Conservation (phyloP, 2,329 filamentous ascomycete species). For the Periconia sp. region DNA sequence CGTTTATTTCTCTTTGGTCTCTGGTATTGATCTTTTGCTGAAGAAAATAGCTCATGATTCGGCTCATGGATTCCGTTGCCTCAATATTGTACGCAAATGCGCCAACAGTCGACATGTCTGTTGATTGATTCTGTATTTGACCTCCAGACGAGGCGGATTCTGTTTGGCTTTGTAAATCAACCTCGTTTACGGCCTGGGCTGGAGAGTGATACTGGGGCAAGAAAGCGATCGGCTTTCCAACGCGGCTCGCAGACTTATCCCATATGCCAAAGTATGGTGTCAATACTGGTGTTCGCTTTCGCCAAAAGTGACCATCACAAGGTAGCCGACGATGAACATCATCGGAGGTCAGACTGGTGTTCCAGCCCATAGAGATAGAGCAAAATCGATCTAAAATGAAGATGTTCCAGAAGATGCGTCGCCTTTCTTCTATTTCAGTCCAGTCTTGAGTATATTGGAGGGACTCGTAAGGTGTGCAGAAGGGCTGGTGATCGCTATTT, state of each 20-base stretch:
- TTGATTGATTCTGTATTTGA: no score
- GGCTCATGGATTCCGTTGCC: slow-evolving; percentile 27
- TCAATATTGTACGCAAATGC: slow-evolving; percentile 27
- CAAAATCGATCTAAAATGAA: slow-evolving; percentile 25
- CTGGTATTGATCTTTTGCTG: slow-evolving; percentile 23
- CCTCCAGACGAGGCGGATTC: no score
- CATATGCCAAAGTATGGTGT: slow-evolving; percentile 29
- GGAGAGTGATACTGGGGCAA: no score
- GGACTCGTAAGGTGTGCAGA: slow-evolving; percentile 17
- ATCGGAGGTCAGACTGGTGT: slow-evolving; percentile 24
- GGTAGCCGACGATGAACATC: slow-evolving; percentile 24
- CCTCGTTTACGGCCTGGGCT: no score
- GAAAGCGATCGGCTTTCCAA: slow-evolving; percentile 22
- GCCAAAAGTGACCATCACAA: slow-evolving; percentile 26
- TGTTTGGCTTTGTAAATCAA: no score
- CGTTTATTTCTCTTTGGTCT: slow-evolving; percentile 18
- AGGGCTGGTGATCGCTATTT: slow-evolving; percentile 13
- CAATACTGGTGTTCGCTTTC: slow-evolving; percentile 18
- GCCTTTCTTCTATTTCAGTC: slow-evolving; percentile 24
- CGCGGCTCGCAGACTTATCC: slow-evolving; percentile 24
- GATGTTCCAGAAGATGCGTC: slow-evolving; percentile 26
- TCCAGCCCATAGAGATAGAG: slow-evolving; percentile 25
- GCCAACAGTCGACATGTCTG: slow-evolving; percentile 27
- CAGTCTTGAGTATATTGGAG: slow-evolving; percentile 15
- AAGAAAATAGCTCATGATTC: slow-evolving; percentile 24